A percentile compares a stretch with the other conserved stretches of the same genome.
phyloP scores from a whole-genome alignment of 345 rosid species.

The Mercurialis annua region DNA sequence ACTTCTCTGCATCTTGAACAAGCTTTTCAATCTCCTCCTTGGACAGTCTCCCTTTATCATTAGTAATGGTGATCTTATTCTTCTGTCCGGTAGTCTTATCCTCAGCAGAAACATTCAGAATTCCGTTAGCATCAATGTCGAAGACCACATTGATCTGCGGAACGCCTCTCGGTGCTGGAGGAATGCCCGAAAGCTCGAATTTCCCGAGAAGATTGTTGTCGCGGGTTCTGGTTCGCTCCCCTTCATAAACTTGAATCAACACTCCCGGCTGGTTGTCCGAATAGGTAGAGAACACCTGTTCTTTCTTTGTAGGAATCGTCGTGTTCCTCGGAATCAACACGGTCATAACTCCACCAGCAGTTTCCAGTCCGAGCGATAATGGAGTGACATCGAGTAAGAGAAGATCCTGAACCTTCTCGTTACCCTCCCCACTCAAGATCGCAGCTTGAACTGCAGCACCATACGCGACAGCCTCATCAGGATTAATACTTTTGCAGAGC shows the following conservation, averaged over 20 bases:
- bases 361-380: constrained; percentile 49
- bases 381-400: constrained; percentile 58
- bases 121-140: constrained; percentile 43
- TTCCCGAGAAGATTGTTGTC: constrained; percentile 63
- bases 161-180: constrained; percentile 63
- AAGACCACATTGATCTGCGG: constrained; percentile 42
- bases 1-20: constrained; percentile 26
- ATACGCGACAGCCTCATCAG: constrained; percentile 59
- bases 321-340: too few species aligned
- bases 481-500: constrained; percentile 36
- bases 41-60: constrained; percentile 28
- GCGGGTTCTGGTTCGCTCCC: constrained; percentile 50
- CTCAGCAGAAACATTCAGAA: constrained; percentile 36
- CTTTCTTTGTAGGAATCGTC: constrained; percentile 55
- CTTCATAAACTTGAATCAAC: constrained; percentile 59
- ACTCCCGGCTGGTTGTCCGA: constrained; percentile 63
- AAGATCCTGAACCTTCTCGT: constrained; percentile 59
- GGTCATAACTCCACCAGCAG: constrained; percentile 63
- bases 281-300: constrained; percentile 55
- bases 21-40: constrained; percentile 25
- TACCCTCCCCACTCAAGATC: constrained; percentile 59
- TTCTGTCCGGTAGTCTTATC: constrained; percentile 27
- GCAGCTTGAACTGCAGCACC: constrained; percentile 73
- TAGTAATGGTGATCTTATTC: constrained; percentile 26
- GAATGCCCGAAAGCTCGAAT: constrained; percentile 57